Evolutionary conservation across 345 rosid species (phyloP).

Genomic region (Passiflora organensis): DNA sequence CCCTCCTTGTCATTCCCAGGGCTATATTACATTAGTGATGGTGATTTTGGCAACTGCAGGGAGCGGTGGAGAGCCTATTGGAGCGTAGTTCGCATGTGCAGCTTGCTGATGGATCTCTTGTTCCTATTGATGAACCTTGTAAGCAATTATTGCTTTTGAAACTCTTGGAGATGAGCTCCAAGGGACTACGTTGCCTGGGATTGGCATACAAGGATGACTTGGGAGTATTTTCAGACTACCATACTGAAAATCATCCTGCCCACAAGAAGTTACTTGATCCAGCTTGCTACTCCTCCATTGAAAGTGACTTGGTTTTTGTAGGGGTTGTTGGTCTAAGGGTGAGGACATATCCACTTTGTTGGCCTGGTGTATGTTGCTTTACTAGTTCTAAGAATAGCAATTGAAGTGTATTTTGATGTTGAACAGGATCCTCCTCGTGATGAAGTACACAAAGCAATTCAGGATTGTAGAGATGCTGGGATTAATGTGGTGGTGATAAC

Average conservation of each 20-base stretch:
- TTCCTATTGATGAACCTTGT: constrained; percentile 64
- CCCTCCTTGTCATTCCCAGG: background rate
- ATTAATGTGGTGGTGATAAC: constrained; percentile 89
- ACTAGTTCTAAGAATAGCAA: background rate
- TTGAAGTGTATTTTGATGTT: constrained; percentile 4
- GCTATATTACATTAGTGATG: background rate
- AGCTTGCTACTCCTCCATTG: constrained; percentile 56
- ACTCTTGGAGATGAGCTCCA: constrained; percentile 73
- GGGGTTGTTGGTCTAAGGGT: constrained; percentile 85
- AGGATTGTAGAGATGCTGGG: constrained; percentile 78
- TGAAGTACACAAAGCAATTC: constrained; percentile 68
- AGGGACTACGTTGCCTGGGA: constrained; percentile 83
- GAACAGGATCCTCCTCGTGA: constrained; percentile 89
- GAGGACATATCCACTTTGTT: constrained; percentile 20
- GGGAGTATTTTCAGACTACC: constrained; percentile 75
- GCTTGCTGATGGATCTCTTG: constrained; percentile 80
- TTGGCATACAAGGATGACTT: constrained; percentile 77
- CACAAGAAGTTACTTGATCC: constrained; percentile 90
- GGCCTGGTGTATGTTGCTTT: background rate
- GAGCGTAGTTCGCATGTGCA: constrained; percentile 74
- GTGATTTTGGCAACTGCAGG: constrained; percentile 39
- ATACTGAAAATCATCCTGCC: constrained; percentile 65
- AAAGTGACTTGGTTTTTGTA: constrained; percentile 62
- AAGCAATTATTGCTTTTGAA: constrained; percentile 55
- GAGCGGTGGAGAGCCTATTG: constrained; percentile 83